A percentile compares a stretch with the other conserved stretches of the same genome.
Conservation (phyloP, 805 yeast species). For the Pichia ethanolica region DNA sequence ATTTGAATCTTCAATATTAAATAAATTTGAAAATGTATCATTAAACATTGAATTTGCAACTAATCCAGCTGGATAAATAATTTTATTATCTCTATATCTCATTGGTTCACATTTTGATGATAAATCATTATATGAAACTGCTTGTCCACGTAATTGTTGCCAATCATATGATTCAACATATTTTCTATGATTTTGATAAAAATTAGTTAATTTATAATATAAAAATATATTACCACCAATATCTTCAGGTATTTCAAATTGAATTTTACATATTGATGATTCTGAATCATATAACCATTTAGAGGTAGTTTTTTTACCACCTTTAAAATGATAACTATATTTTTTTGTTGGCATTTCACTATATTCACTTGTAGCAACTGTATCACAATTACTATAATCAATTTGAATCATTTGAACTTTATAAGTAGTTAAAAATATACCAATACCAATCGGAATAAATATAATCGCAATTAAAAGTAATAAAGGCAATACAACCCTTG, state of each 20-base stretch:
- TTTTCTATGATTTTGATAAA: constrained; percentile 90
- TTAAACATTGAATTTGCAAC: constrained; percentile 91
- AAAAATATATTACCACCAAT: constrained; percentile 65
- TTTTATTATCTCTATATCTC: constrained; percentile 30
- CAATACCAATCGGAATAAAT: constrained; percentile 89
- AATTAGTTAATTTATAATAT: constrained; percentile 83
- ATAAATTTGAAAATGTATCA: constrained; percentile 65
- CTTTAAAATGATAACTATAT: constrained; percentile 54
- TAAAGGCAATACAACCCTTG: constrained; percentile 83
- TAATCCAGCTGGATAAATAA: constrained; percentile 85
- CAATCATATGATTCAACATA: constrained; percentile 82
- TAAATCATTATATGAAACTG: constrained; percentile 46
- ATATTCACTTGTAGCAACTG: constrained; percentile 32
- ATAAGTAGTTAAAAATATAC: constrained; percentile 68
- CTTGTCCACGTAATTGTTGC: constrained; percentile 72
- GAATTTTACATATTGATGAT: constrained; percentile 50
- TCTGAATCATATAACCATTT: constrained; percentile 54
- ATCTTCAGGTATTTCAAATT: constrained; percentile 65
- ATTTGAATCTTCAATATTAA: constrained; percentile 19
- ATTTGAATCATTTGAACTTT: constrained; percentile 68
- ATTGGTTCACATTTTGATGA: constrained; percentile 49
- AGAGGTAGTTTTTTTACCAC: constrained; percentile 26
- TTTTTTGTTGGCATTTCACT: constrained; percentile 52
- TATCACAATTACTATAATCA: constrained; percentile 67
- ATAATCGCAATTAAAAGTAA: constrained; percentile 65